A percentile compares a stretch with the other conserved stretches of the same genome.
Conservation (phyloP, 352 stramenopile species). For the Phytopythium cucurbitacearum region DNA sequence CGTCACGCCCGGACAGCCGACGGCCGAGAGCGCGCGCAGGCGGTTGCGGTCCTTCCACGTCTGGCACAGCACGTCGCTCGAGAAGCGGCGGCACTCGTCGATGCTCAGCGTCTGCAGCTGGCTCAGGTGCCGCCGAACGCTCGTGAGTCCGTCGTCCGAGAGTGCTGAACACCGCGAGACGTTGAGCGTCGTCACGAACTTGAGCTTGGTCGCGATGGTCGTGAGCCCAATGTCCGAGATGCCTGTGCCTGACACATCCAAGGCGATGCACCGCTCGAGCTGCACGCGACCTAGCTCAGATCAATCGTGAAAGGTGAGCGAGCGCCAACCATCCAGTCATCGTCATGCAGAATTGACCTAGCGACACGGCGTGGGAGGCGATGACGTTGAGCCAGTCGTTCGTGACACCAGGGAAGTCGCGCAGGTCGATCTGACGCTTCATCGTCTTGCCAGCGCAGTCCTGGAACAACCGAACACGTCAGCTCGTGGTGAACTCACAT, state of each 20-base stretch:
- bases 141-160: conserved; percentile 47
- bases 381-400: conserved; percentile 31
- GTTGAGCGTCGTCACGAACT: conserved; percentile 20
- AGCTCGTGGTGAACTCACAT: not conserved
- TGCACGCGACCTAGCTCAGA: not conserved
- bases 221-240: conserved; percentile 23
- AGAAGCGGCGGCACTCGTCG: conserved; percentile 62
- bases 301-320: not conserved
- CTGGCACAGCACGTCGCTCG: conserved; percentile 33
- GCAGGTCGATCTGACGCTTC: conserved; percentile 21
- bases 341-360: conserved; percentile 1
- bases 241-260: conserved; percentile 22
- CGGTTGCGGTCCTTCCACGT: conserved; percentile 55
- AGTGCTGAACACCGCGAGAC: conserved; percentile 43
- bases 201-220: conserved; percentile 16
- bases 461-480: conserved; percentile 8
- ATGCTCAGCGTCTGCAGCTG: conserved; percentile 42
- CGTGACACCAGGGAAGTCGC: conserved; percentile 14
- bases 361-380: conserved; percentile 9
- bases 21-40: conserved; percentile 40
- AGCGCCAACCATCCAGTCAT: not conserved
- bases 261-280: conserved; percentile 5
- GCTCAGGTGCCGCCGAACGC: conserved; percentile 37
- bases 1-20: conserved; percentile 38
- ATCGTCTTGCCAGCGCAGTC: conserved; percentile 18